Evolutionary conservation across 306 rosid species (phyloP).

Genomic region (Cucurbita ficifolia): DNA sequence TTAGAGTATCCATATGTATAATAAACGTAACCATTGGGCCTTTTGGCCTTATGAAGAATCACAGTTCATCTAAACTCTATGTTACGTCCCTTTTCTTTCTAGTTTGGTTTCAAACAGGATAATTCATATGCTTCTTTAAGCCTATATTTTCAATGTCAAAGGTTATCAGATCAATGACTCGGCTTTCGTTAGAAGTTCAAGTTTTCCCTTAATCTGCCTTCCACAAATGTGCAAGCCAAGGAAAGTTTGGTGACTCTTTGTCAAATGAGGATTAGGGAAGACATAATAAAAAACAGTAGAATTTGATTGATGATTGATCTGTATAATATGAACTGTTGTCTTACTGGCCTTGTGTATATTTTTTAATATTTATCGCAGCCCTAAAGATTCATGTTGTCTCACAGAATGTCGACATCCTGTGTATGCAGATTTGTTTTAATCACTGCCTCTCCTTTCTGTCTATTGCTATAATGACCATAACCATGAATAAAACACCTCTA

Average conservation of each 20-base stretch:
- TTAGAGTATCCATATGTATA: neutral
- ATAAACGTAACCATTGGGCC: neutral
- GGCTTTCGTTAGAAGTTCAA: too few relatives aligned
- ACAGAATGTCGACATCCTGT: neutral
- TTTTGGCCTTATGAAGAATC: neutral
- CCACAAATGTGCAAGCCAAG: neutral
- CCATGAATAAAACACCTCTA: neutral
- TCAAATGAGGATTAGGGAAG: neutral
- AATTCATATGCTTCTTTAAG: neutral
- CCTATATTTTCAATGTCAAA: neutral
- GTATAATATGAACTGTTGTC: neutral
- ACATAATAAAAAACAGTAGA: neutral
- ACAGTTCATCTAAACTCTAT: neutral
- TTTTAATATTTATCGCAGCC: neutral
- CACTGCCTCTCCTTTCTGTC: neutral
- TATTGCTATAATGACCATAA: neutral
- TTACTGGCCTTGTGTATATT: neutral
- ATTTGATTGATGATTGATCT: neutral
- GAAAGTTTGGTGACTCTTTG: neutral
- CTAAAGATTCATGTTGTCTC: neutral
- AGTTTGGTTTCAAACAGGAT: neutral
- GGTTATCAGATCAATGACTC: neutral
- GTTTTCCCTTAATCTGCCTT: neutral
- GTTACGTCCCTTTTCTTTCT: neutral
- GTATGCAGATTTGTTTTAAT: neutral